A percentile compares a stretch with the other conserved stretches of the same genome.
Evolutionary conservation across 1,284 basidiomycete genomes (phyloP).

Genomic region (Xerocomus minutiporus): DNA sequence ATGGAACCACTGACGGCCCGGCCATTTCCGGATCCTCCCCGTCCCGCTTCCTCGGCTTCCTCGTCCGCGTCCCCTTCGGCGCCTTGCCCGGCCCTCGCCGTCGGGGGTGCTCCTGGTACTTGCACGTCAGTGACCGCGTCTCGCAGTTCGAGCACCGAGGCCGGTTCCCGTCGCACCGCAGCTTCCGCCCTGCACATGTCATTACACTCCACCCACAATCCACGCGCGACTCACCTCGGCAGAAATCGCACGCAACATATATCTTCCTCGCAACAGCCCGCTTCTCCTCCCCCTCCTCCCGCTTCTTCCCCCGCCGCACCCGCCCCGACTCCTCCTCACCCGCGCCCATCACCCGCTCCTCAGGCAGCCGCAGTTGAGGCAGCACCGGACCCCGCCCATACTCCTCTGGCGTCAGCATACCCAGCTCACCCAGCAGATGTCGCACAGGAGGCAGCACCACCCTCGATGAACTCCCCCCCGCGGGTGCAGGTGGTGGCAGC

Average conservation of each 20-base stretch:
- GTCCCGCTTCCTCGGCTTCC: constrained; percentile 25
- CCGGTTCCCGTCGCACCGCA: constrained; percentile 61
- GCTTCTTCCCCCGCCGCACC: constrained; percentile 16
- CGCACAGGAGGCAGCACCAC: constrained; percentile 30
- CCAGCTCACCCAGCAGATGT: constrained; percentile 25
- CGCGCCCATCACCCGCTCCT: constrained; percentile 7
- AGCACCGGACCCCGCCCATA: constrained; percentile 25
- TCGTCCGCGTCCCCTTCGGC: constrained; percentile 41
- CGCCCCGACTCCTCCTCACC: constrained; percentile 14
- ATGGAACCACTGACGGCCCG: constrained; percentile 25
- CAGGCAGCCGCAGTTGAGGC: constrained; percentile 31
- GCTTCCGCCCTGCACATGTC: constrained; percentile 53
- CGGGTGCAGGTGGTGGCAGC: constrained; percentile 8
- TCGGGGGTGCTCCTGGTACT: constrained; percentile 50
- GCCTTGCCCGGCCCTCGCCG: constrained; percentile 70
- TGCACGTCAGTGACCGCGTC: constrained; percentile 45
- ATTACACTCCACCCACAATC: constrained; percentile 1
- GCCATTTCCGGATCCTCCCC: constrained; percentile 23
- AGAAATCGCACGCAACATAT: constrained; percentile 61
- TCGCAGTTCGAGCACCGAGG: constrained; percentile 60
- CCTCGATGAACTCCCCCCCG: constrained; percentile 20
- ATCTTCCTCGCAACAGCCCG: constrained; percentile 27
- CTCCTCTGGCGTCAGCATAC: constrained; percentile 17
- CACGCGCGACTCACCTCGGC: constrained; percentile 49
- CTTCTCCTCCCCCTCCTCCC: constrained; percentile 21